Percentiles rank a stretch among this genome's conserved stretches.
phyloP scores from a whole-genome alignment of 2,329 filamentous ascomycete species.

The Nemania bipapillata region DNA sequence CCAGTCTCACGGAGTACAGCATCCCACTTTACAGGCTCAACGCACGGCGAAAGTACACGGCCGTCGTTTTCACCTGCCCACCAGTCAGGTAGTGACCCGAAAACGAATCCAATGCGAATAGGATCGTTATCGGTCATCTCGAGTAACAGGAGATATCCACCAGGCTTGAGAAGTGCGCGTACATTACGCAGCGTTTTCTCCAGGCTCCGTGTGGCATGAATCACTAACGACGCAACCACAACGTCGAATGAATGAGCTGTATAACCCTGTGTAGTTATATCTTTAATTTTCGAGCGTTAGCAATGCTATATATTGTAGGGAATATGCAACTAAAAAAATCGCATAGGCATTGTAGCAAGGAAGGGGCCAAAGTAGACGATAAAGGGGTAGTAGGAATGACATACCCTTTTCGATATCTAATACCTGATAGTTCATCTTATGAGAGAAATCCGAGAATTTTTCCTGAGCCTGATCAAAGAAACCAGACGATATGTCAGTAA shows the following conservation, averaged over 20 bases:
- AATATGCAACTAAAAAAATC: background rate
- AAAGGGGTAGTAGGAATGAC: too few relatives aligned
- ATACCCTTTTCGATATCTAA: slow-evolving; percentile 40
- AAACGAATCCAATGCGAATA: slow-evolving; percentile 3
- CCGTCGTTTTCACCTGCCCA: slow-evolving; percentile 22
- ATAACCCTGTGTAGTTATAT: slow-evolving; percentile 19
- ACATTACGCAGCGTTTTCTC: slow-evolving; percentile 31
- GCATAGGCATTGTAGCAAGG: background rate
- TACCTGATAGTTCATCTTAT: slow-evolving; percentile 46
- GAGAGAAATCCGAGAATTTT: slow-evolving; percentile 31
- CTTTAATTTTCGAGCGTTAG: too few relatives aligned
- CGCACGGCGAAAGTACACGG: slow-evolving; percentile 16
- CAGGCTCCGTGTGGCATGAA: slow-evolving; percentile 23
- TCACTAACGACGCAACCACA: slow-evolving; percentile 24
- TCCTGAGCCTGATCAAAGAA: background rate
- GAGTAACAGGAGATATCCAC: slow-evolving; percentile 27
- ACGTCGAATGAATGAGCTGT: slow-evolving; percentile 24
- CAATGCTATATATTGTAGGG: too few relatives aligned
- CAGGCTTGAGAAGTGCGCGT: slow-evolving; percentile 37
- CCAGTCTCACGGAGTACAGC: slow-evolving; percentile 41
- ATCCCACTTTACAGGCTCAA: slow-evolving; percentile 41
- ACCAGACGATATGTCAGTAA: slow-evolving; percentile 11
- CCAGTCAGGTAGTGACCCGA: slow-evolving; percentile 24
- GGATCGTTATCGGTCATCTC: too few relatives aligned
- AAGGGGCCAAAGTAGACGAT: too few relatives aligned